Percentiles rank a stretch among this genome's conserved stretches.
Conservation (phyloP, 495 filamentous ascomycete genomes). For the Pyrenula massariospora region DNA sequence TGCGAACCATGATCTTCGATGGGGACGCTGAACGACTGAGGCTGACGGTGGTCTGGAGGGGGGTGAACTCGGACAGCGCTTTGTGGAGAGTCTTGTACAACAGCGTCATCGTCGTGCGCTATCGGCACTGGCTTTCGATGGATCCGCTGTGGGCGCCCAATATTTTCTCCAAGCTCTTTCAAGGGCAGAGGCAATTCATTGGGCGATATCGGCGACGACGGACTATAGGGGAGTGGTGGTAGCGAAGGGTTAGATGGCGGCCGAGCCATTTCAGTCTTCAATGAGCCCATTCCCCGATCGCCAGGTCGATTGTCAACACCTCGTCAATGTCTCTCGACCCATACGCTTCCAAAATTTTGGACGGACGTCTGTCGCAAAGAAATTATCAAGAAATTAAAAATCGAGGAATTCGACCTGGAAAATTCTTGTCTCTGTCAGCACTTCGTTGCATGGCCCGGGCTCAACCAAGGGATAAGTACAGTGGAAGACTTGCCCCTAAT, state of each 20-base stretch:
- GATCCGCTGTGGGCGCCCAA: background rate
- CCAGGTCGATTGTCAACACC: background rate
- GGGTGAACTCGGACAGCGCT: background rate
- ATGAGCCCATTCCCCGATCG: background rate
- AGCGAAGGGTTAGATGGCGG: background rate
- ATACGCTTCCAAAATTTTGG: no score
- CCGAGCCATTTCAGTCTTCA: background rate
- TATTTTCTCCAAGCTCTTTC: background rate
- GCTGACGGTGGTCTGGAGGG: background rate
- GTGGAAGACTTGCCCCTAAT: background rate
- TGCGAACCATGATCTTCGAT: conserved; percentile 1
- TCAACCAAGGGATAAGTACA: background rate
- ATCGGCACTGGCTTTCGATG: background rate
- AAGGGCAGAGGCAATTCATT: background rate
- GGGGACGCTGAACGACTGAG: background rate
- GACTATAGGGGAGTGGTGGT: background rate
- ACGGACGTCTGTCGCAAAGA: no score
- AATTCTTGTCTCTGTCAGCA: no score
- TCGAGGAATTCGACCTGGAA: no score
- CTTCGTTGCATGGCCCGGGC: background rate
- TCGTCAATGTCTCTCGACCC: no score
- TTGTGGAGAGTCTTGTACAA: background rate
- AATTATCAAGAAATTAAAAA: no score
- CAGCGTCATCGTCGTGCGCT: background rate
- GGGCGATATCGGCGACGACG: background rate